A percentile compares a stretch with the other conserved stretches of the same genome.
These are phyloP conservation scores for Dioscorea cayenensis DNA, from an alignment of 116 monocot genomes.

Conservation along the genomic window DNA sequence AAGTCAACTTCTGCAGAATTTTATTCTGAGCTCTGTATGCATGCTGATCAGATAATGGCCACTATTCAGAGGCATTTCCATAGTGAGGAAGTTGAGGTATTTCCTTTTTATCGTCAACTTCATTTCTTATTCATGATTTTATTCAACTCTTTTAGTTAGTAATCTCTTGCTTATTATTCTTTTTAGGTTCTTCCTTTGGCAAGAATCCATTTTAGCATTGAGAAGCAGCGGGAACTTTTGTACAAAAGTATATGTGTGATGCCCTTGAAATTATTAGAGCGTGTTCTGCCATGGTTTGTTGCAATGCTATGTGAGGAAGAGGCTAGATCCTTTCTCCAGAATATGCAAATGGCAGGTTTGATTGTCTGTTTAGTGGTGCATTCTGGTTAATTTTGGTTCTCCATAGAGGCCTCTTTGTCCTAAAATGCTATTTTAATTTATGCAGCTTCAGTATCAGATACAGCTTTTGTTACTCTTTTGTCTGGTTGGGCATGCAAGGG, in stretches of 20 bases:
- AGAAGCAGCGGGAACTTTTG: slow-evolving; percentile 78
- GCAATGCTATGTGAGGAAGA: slow-evolving; percentile 73
- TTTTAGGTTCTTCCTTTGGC: slow-evolving; percentile 95
- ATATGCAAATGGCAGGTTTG: slow-evolving; percentile 91
- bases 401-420: neutral
- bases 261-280: slow-evolving; percentile 92
- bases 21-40: slow-evolving; percentile 62
- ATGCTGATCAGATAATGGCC: slow-evolving; percentile 97
- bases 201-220: slow-evolving; percentile 67
- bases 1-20: slow-evolving; percentile 80
- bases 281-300: slow-evolving; percentile 94
- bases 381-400: neutral
- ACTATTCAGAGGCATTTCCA: slow-evolving; percentile 84
- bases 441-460: slow-evolving; percentile 77
- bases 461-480: slow-evolving; percentile 83
- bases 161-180: slow-evolving; percentile 7
- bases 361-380: neutral
- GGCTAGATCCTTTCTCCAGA: slow-evolving; percentile 71
- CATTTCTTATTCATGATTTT: neutral
- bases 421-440: slow-evolving; percentile 7
- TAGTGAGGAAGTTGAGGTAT: slow-evolving; percentile 77
- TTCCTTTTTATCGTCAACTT: neutral
- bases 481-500: slow-evolving; percentile 99
- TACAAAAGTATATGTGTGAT: slow-evolving; percentile 84
- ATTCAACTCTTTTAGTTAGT: neutral